Percentiles rank a stretch among this genome's conserved stretches.
phyloP scores from a whole-genome alignment of 148 eudicot species.

The Selenicereus undatus region DNA sequence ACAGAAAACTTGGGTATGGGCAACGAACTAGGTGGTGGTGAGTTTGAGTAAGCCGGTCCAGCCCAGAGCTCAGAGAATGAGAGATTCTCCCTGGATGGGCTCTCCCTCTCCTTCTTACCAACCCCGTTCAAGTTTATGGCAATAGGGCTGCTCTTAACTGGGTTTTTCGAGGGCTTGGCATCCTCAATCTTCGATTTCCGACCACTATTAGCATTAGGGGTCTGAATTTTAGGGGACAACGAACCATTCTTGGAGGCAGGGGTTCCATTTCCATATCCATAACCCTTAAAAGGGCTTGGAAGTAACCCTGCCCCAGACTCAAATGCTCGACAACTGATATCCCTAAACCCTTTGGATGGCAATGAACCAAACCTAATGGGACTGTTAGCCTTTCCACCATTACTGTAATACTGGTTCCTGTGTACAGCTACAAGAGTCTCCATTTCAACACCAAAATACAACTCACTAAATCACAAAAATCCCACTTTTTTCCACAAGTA shows the following conservation, averaged over 20 bases:
- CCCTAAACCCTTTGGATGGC: conserved; percentile 41
- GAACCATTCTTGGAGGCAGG: conserved; percentile 35
- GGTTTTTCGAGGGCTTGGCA: conserved; percentile 24
- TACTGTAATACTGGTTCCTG: conserved; percentile 44
- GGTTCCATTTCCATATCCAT: conserved; percentile 9
- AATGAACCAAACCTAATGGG: conserved; percentile 39
- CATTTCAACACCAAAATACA: conserved; percentile 34
- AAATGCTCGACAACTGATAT: conserved; percentile 59
- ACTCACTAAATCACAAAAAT: conserved; percentile 15
- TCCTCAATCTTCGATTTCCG: conserved; percentile 25
- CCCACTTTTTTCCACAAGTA: not conserved
- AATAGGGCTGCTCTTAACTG: conserved; percentile 45
- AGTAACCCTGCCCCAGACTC: conserved; percentile 57
- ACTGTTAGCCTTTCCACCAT: conserved; percentile 30
- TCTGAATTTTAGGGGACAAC: conserved; percentile 44
- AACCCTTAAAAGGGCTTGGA: conserved; percentile 43
- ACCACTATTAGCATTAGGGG: conserved; percentile 24
- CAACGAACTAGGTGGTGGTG: conserved; percentile 88
- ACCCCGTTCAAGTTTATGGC: conserved; percentile 37
- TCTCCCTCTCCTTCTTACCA: conserved; percentile 28
- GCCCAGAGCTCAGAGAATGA: conserved; percentile 76
- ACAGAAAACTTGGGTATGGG: conserved; percentile 83
- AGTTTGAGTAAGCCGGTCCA: conserved; percentile 85
- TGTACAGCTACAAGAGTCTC: conserved; percentile 73
- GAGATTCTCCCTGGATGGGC: conserved; percentile 21